Base-by-base conservation (phyloP, 2,329 filamentous ascomycete genomes). In the Hymenoscyphus fraxineus region DNA sequence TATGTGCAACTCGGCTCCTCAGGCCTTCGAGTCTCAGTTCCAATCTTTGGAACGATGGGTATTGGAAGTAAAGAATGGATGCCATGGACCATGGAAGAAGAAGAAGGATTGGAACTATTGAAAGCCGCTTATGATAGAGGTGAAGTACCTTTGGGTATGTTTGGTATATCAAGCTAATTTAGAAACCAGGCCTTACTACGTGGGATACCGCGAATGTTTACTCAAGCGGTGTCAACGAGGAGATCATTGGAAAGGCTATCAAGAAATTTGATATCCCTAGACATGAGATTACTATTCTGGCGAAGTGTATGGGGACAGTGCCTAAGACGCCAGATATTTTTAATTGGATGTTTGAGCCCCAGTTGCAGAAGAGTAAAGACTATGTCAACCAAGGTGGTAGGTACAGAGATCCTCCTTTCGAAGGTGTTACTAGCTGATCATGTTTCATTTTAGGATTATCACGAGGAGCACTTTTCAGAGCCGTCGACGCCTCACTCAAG, bases 21-120 rank as follows among this genome's bases (percentile, higher is more conserved):
- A 57, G 87, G 87, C 47, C 83, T 89, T 31, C 82, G 82, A 61
- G 79, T 88, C 58, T 88, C 86, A 0, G 81, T 83, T 58, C 83
- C 87, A 58, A 85, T 89, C 63, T 77, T 89, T 47, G 87, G 87
- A 0, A 81, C 81, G 65, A 89, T 89, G 86, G 82, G 80, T 70
- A 84, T 87, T 64, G 87, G 87, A 27, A 78, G 80, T 64, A 73
- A 77, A 0, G 73, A 80, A 47, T 82, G 81, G 72, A 77, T 82
- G 63, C 71, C 77, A 4, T 88, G 84, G 83, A 81, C 81, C 6
- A 70, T 87, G 51, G 78, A 82, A 44, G 85, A 88, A 72, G 83
- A 80, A 13, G 80, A 83, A 67, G 79, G 81, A 60, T 40, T 67
- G n/a, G 39, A 64, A 19, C 12, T 68, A 2, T 35, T 66, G 22